Percentiles rank a stretch among this genome's conserved stretches.
Conservation (phyloP, 2,329 filamentous ascomycete species). For the Aspergillus costaricaensis region DNA sequence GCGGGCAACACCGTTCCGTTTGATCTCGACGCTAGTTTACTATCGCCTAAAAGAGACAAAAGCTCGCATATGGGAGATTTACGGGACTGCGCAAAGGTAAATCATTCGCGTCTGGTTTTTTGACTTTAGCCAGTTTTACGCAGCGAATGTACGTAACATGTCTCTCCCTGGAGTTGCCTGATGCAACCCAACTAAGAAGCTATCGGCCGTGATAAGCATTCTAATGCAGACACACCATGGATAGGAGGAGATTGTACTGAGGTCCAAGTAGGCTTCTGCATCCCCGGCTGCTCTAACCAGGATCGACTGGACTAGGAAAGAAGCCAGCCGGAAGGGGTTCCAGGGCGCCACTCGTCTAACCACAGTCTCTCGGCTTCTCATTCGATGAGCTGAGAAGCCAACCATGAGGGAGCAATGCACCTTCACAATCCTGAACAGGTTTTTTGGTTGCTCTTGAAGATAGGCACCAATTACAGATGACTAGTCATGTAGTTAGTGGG, state of each 20-base stretch:
- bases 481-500: not conserved
- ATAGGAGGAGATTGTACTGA: not conserved
- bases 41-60: not conserved
- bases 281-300: conserved; percentile 18
- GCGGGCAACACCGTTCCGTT: not conserved
- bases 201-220: not conserved
- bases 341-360: conserved; percentile 9
- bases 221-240: not conserved
- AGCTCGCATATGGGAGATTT: not conserved
- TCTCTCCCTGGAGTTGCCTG: conserved; percentile 5
- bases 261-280: conserved; percentile 20
- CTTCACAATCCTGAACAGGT: not conserved
- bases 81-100: not conserved
- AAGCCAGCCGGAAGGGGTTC: conserved; percentile 4
- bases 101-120: not conserved
- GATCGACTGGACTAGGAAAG: conserved; percentile 16
- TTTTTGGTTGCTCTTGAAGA: conserved; percentile 1
- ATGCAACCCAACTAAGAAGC: conserved; percentile 1
- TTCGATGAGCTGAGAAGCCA: conserved; percentile 5
- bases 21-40: not conserved
- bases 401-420: not conserved
- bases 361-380: conserved; percentile 1
- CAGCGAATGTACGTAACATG: conserved; percentile 10
- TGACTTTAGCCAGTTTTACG: not conserved
- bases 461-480: not conserved